Percentiles rank a stretch among this genome's conserved stretches.
phyloP scores from a whole-genome alignment of 2,329 filamentous ascomycete genomes.

The Penicillium sp. region DNA sequence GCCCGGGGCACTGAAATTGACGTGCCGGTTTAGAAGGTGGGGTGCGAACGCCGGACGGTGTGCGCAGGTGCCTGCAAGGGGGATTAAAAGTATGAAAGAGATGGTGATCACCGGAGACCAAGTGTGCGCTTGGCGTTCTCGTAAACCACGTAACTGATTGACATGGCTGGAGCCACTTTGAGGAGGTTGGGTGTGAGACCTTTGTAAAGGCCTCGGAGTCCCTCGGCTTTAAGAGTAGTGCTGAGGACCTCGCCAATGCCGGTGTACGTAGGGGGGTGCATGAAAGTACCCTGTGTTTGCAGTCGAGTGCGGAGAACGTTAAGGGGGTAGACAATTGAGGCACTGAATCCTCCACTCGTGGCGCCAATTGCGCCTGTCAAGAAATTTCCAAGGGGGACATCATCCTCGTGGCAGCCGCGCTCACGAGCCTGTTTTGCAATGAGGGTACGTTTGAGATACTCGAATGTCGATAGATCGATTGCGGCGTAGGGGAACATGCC shows the following conservation, averaged over 20 bases:
- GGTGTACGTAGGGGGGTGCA: slow-evolving; percentile 86
- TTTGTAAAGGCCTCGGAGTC: slow-evolving; percentile 85
- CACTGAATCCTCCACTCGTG: slow-evolving; percentile 86
- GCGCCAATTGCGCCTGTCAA: slow-evolving; percentile 87
- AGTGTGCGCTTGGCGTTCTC: slow-evolving; percentile 82
- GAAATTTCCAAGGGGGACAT: slow-evolving; percentile 77
- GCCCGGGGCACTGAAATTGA: not conserved
- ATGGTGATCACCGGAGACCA: slow-evolving; percentile 44
- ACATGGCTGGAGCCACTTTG: slow-evolving; percentile 94
- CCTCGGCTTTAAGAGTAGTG: slow-evolving; percentile 82
- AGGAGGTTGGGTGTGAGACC: slow-evolving; percentile 92
- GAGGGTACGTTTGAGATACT: slow-evolving; percentile 80
- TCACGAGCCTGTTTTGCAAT: slow-evolving; percentile 69
- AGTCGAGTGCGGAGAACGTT: slow-evolving; percentile 90
- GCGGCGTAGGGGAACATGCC: slow-evolving; percentile 98
- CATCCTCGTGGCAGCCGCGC: slow-evolving; percentile 75
- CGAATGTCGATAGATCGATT: slow-evolving; percentile 94
- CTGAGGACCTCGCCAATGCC: slow-evolving; percentile 86
- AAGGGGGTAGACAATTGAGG: slow-evolving; percentile 90
- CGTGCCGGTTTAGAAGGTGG: slow-evolving; percentile 2
- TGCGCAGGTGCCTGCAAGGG: not conserved
- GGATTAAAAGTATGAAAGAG: not conserved
- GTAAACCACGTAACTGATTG: slow-evolving; percentile 92
- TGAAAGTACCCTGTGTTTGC: slow-evolving; percentile 91
- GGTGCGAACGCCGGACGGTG: not conserved